These are phyloP conservation scores for Manihot esculenta DNA, from an alignment of 441 rosid genomes.

Conservation along the genomic window DNA sequence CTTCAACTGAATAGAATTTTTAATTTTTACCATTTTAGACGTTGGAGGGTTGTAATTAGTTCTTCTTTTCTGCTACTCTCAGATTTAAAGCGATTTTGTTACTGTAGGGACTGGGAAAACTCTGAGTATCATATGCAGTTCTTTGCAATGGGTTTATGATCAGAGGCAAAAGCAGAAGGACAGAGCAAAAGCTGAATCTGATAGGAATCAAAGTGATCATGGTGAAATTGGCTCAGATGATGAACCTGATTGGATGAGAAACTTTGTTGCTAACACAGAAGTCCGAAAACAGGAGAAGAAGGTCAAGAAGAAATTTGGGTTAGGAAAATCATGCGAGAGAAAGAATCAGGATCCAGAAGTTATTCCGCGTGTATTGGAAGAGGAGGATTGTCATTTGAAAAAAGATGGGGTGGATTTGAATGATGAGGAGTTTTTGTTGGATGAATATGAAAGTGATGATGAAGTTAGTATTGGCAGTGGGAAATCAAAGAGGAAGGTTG, in stretches of 20 bases:
- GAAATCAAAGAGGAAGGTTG: constrained; percentile 60
- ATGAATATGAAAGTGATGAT: constrained; percentile 78
- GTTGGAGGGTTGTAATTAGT: neutral
- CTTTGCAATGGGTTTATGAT: constrained; percentile 81
- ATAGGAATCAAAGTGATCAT: constrained; percentile 21
- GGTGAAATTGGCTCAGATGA: constrained; percentile 40
- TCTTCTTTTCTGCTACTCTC: neutral
- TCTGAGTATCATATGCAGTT: constrained; percentile 78
- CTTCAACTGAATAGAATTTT: neutral
- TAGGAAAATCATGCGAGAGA: constrained; percentile 29
- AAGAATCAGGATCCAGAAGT: constrained; percentile 28
- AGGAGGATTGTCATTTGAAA: constrained; percentile 22
- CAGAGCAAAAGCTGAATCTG: constrained; percentile 24
- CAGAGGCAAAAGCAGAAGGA: constrained; percentile 45
- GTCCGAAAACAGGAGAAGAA: constrained; percentile 28
- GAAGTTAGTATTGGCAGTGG: constrained; percentile 39
- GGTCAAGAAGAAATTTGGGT: constrained; percentile 34
- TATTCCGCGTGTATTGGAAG: constrained; percentile 25
- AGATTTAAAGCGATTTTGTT: neutral
- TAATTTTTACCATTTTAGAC: neutral
- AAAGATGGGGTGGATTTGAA: constrained; percentile 34
- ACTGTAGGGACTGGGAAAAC: constrained; percentile 89
- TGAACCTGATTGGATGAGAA: constrained; percentile 84
- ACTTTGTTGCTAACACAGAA: constrained; percentile 28
- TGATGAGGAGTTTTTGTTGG: constrained; percentile 72